phyloP scores from a whole-genome alignment of 768 basidiomycete species.

The Lanmaoa pseudosensibilis region DNA sequence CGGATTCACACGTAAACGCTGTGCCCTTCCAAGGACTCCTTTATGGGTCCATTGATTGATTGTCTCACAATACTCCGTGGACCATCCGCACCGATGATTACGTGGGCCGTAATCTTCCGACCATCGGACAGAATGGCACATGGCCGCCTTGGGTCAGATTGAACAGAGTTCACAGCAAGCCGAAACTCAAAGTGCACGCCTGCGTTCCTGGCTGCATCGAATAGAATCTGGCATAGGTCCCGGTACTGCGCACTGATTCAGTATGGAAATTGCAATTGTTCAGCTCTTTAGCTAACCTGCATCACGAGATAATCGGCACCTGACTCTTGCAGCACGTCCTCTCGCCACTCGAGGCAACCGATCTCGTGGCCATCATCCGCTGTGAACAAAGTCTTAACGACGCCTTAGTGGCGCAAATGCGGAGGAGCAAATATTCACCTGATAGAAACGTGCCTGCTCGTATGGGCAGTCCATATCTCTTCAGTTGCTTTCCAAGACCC shows the following conservation, averaged over 20 bases:
- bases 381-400: slow-evolving; percentile 21
- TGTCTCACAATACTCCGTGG: slow-evolving; percentile 43
- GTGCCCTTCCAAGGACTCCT: slow-evolving; percentile 30
- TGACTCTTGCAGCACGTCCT: slow-evolving; percentile 49
- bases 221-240: slow-evolving; percentile 51
- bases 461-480: slow-evolving; percentile 31
- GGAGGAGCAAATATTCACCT: slow-evolving; percentile 8
- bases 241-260: slow-evolving; percentile 42
- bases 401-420: not conserved
- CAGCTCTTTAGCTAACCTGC: slow-evolving; percentile 36
- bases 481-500: slow-evolving; percentile 50
- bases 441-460: slow-evolving; percentile 28
- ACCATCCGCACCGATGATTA: slow-evolving; percentile 67
- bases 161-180: slow-evolving; percentile 36
- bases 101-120: slow-evolving; percentile 47
- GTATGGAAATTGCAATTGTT: not conserved
- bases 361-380: slow-evolving; percentile 46
- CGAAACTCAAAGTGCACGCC: slow-evolving; percentile 55
- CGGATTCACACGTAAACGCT: slow-evolving; percentile 48
- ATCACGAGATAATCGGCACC: slow-evolving; percentile 56
- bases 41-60: slow-evolving; percentile 35
- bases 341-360: slow-evolving; percentile 48
- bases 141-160: slow-evolving; percentile 28
- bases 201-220: slow-evolving; percentile 45
- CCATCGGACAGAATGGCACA: slow-evolving; percentile 43